Evolutionary conservation across 1,139 yeast species (phyloP).

Genomic region (Magnusiomyces magnusii): DNA sequence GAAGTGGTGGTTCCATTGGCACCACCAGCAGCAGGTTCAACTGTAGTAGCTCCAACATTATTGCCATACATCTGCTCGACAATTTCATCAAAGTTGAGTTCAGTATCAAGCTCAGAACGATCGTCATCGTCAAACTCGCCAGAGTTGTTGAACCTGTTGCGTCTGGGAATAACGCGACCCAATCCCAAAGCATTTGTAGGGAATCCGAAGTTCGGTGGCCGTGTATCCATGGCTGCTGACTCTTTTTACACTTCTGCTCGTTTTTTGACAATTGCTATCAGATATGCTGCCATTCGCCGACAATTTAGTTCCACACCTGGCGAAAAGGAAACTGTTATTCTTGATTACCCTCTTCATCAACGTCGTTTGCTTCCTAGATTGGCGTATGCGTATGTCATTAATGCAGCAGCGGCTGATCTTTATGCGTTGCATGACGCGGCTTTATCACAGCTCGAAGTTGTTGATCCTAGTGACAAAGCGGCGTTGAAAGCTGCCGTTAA

Average conservation of each 20-base stretch:
- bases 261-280: conserved; percentile 69
- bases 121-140: too few species aligned
- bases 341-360: conserved; percentile 80
- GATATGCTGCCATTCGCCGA: conserved; percentile 82
- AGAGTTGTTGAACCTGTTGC: too few species aligned
- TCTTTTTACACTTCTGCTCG: conserved; percentile 72
- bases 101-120: too few species aligned
- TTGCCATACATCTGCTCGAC: too few species aligned
- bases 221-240: conserved; percentile 81
- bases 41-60: too few species aligned
- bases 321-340: conserved; percentile 36
- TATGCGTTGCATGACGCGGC: conserved; percentile 42
- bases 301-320: conserved; percentile 52
- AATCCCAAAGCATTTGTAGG: too few species aligned
- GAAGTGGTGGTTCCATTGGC: too few species aligned
- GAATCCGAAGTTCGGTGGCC: too few species aligned
- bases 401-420: conserved; percentile 63
- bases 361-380: conserved; percentile 71
- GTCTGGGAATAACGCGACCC: too few species aligned
- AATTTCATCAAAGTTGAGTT: too few species aligned
- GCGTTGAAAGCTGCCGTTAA: conserved; percentile 40
- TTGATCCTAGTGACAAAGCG: conserved; percentile 29
- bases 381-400: conserved; percentile 65
- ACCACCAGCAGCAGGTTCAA: too few species aligned
- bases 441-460: conserved; percentile 42